phyloP scores from a whole-genome alignment of 345 rosid species.

The Toxicodendron radicans region DNA sequence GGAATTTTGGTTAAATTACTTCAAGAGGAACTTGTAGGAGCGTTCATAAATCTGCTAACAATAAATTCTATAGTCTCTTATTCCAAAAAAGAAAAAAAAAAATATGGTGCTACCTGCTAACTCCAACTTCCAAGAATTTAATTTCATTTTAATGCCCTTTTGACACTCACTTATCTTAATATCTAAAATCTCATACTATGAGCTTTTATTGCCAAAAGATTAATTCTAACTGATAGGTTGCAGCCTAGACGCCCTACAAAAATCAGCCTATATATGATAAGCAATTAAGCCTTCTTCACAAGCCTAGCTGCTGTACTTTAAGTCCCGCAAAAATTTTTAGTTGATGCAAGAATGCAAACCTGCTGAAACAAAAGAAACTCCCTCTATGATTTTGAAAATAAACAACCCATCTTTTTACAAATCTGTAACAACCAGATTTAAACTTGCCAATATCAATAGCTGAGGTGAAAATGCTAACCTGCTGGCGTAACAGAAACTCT shows the following conservation, averaged over 20 bases:
- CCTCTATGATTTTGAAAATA: background rate
- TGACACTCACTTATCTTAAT: too few species aligned
- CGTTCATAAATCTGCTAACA: background rate
- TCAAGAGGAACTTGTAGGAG: background rate
- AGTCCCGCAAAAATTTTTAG: too few species aligned
- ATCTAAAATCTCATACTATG: too few species aligned
- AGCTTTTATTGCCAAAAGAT: too few species aligned
- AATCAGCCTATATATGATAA: too few species aligned
- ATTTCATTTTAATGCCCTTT: too few species aligned
- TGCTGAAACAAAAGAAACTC: too few species aligned
- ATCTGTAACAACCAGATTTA: background rate
- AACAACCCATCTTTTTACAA: background rate
- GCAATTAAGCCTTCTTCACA: too few species aligned
- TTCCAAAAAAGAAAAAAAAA: background rate
- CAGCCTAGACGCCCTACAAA: too few species aligned
- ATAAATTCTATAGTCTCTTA: too few species aligned
- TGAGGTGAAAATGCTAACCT: conserved; percentile 54
- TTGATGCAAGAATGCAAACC: background rate
- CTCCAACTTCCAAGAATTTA: background rate
- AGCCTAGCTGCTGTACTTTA: too few species aligned
- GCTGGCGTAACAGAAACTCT: conserved; percentile 98
- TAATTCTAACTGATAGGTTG: too few species aligned
- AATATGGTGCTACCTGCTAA: background rate
- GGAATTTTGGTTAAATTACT: background rate
- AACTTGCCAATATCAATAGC: background rate